These are phyloP conservation scores for Colletotrichum scovillei DNA, from an alignment of 2,329 filamentous ascomycete genomes.

Conservation along the genomic window DNA sequence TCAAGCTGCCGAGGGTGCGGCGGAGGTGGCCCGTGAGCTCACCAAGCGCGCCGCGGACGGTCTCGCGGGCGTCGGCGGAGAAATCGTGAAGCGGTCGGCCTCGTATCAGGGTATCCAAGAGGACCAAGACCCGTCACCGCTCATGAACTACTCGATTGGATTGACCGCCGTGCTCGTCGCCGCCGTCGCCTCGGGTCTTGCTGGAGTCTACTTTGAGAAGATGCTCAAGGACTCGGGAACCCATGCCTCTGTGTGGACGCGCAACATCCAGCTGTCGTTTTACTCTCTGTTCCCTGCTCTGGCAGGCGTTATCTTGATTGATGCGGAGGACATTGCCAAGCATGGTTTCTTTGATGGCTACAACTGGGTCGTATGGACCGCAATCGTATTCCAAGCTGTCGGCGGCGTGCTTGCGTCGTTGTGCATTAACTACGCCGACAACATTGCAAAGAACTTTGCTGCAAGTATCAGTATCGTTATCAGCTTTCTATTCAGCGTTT, in stretches of 20 bases:
- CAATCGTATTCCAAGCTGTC: conserved; percentile 83
- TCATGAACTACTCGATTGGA: conserved; percentile 84
- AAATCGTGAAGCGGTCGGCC: conserved; percentile 74
- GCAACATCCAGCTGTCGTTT: conserved; percentile 93
- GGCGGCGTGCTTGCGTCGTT: conserved; percentile 83
- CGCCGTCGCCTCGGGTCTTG: conserved; percentile 84
- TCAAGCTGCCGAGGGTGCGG: conserved; percentile 58
- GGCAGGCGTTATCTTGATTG: conserved; percentile 86
- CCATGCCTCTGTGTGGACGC: conserved; percentile 81
- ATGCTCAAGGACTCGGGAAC: conserved; percentile 86
- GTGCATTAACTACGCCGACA: conserved; percentile 85
- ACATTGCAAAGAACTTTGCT: conserved; percentile 94
- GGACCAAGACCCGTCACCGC: conserved; percentile 61
- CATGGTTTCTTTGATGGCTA: conserved; percentile 96
- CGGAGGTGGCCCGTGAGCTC: conserved; percentile 61
- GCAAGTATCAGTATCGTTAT: conserved; percentile 92
- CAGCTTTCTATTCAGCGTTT: conserved; percentile 86
- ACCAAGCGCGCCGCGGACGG: conserved; percentile 58
- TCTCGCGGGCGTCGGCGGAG: conserved; percentile 41
- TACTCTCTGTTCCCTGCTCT: conserved; percentile 93
- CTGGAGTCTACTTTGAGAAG: conserved; percentile 90
- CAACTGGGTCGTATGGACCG: conserved; percentile 90
- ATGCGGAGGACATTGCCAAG: conserved; percentile 84
- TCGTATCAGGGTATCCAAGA: conserved; percentile 90
- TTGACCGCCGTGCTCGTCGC: conserved; percentile 82